Conservation (phyloP, 139 green algal genomes). For the Edaphochlamys debaryana region DNA sequence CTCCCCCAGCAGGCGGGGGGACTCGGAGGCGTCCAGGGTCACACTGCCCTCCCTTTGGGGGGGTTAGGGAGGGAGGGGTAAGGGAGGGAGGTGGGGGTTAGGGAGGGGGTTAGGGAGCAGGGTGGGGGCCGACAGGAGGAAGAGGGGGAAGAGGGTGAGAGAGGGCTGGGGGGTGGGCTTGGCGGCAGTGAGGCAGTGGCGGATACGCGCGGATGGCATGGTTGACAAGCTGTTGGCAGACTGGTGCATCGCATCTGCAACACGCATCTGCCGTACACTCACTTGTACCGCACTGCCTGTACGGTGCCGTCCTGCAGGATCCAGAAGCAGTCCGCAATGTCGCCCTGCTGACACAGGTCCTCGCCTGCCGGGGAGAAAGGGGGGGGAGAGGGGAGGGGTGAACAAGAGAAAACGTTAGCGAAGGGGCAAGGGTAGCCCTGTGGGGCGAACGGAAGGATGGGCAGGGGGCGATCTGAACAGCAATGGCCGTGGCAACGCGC, state of each 20-base stretch:
- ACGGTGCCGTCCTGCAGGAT: constrained; percentile 33
- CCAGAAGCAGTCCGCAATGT: constrained; percentile 35
- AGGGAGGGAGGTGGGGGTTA: too few relatives aligned
- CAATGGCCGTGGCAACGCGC: background rate
- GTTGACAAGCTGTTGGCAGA: too few relatives aligned
- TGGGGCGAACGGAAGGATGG: too few relatives aligned
- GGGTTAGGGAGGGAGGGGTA: too few relatives aligned
- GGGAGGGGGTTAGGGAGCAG: background rate
- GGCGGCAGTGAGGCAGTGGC: too few relatives aligned
- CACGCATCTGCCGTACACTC: background rate
- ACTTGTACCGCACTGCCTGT: constrained; percentile 31
- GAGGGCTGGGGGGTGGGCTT: too few relatives aligned
- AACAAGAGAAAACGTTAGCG: too few relatives aligned
- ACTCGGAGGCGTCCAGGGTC: background rate
- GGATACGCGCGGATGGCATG: too few relatives aligned
- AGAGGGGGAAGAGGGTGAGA: background rate
- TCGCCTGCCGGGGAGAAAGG: background rate
- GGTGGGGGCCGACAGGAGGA: background rate
- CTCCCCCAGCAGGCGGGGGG: constrained; percentile 23
- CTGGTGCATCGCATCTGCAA: too few relatives aligned
- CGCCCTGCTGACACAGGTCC: constrained; percentile 43
- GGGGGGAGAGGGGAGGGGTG: background rate
- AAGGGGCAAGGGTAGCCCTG: too few relatives aligned
- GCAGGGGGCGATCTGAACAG: background rate
- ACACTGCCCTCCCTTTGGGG: background rate